Percentiles rank a stretch among this genome's conserved stretches.
Conservation (phyloP, 305 asterid genomes). For the Solanum chacoense region DNA sequence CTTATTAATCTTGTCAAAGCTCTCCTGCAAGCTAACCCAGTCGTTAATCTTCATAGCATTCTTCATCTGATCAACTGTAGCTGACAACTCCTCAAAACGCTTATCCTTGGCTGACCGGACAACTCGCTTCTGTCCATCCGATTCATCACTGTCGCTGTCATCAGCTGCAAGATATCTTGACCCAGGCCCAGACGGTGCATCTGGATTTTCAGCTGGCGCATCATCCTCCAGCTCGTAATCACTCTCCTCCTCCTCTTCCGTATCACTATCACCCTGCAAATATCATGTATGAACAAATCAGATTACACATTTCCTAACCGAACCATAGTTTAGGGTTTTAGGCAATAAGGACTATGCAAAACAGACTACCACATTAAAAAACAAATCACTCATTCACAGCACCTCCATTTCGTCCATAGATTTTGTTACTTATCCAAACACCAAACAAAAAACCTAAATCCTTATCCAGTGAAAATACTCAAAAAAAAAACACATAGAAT, state of each 20-base stretch:
- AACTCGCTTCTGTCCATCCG: conserved; percentile 55
- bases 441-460: neutral
- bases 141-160: conserved; percentile 62
- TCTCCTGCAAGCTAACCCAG: conserved; percentile 88
- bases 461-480: neutral
- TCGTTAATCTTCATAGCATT: conserved; percentile 92
- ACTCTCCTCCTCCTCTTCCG: conserved; percentile 58
- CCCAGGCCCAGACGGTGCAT: conserved; percentile 16
- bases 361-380: neutral
- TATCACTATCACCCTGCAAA: conserved; percentile 57
- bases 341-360: neutral
- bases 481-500: neutral
- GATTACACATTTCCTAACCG: neutral
- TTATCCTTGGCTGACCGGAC: conserved; percentile 78
- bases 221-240: conserved; percentile 51
- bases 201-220: conserved; percentile 18
- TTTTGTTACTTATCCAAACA: neutral
- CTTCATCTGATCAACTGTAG: conserved; percentile 86
- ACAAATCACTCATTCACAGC: neutral
- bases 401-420: neutral
- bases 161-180: conserved; percentile 30
- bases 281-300: neutral
- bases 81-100: conserved; percentile 72
- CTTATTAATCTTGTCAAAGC: conserved; percentile 91
- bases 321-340: neutral